Evolutionary conservation across 2,329 filamentous ascomycete species (phyloP).

Genomic region (Apiospora marii): DNA sequence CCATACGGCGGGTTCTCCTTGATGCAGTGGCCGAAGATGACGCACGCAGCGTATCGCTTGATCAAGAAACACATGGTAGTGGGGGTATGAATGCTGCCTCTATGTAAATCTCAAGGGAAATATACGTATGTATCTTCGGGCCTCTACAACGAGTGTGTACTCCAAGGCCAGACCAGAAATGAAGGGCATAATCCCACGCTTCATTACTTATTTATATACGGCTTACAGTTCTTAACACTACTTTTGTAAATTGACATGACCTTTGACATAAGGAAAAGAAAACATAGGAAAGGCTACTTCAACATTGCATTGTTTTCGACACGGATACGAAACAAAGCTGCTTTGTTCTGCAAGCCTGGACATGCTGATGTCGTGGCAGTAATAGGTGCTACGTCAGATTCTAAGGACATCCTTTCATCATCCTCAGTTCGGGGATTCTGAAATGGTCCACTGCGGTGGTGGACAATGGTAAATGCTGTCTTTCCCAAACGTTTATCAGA

Average conservation of each 20-base stretch:
- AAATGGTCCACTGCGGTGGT: no score
- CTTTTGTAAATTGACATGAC: background rate
- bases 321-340: background rate
- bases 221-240: no score
- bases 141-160: background rate
- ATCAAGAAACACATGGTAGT: constrained; percentile 23
- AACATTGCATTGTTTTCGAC: background rate
- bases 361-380: background rate
- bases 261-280: background rate
- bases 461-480: no score
- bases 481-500: no score
- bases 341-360: background rate
- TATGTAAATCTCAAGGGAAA: background rate
- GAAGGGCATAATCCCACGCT: background rate
- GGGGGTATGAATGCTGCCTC: no score
- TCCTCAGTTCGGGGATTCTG: no score
- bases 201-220: background rate
- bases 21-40: constrained; percentile 23
- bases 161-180: no score
- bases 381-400: background rate
- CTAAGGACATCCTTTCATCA: background rate
- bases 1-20: constrained; percentile 1
- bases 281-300: background rate
- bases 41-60: constrained; percentile 24
- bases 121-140: background rate